Base-by-base conservation (phyloP, 2,329 filamentous ascomycete genomes). In the Colletotrichum musicola region DNA sequence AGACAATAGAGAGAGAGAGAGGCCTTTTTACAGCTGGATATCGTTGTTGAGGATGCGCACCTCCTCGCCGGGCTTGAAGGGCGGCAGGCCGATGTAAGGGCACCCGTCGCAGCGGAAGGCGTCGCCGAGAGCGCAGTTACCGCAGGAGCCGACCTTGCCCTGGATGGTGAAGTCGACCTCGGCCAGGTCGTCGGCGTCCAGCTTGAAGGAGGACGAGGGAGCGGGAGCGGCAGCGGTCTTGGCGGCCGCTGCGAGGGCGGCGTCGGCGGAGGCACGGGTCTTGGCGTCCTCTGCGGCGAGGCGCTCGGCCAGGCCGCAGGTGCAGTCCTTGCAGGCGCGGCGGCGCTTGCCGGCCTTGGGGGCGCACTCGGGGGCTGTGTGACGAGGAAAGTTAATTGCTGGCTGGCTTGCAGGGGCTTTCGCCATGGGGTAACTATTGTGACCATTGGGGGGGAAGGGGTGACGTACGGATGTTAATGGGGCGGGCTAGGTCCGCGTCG, bases 101-200 rank as follows among this genome's bases (percentile, higher is more conserved):
- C 86, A 88, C 27, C 85, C 89, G 57, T 89, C 89, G 77, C 92
- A 93, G 47, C 92, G 85, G 82, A 94, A 94, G 4, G 96, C 95
- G 80, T 98, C 95, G 58, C 96, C 96, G 16, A 99, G 86, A 30
- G 94, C 92, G 81, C 96, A 98, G 81, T 95, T 98, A 30, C 94
- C 94, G 79, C 96, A 99, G 18, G 93, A 97, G 62, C 96, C 95
- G 6, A 95, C 93, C 84, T 98, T 98, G 74, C 96, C 96, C 80
- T 97, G 88, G n/a, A 98, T 93, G 0, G 96, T 99, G 77, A 99
- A 98, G 81, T 99, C 96, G 9, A 98, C 87, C 80, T 98, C 95
- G 59, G 89, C 90, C 56, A 99, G 83, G 77, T 99, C 96, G 74
- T 93, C 90, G 0, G 88, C 83, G 46, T 85, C 88, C 54, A 97